phyloP scores from a whole-genome alignment of 768 basidiomycete genomes.

The Lactarius sp. region DNA sequence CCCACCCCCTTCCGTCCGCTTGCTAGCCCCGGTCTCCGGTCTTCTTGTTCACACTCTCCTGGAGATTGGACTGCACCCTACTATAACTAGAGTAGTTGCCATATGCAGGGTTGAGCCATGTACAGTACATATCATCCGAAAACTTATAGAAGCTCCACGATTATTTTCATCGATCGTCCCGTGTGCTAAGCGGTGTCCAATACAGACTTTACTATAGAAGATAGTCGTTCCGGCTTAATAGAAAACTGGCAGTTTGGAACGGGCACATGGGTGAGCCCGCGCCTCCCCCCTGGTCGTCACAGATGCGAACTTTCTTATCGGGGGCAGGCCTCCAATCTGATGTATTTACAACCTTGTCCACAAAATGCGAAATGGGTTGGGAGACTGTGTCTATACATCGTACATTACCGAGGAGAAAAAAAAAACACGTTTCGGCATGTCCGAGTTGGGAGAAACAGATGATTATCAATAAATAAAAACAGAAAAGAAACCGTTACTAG shows the following conservation, averaged over 20 bases:
- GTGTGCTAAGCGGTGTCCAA: not conserved
- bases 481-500: slow-evolving; percentile 9
- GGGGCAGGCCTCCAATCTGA: not conserved
- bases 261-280: not conserved
- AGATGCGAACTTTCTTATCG: not conserved
- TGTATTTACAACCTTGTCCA: not conserved
- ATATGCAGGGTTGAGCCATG: not conserved
- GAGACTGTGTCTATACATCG: slow-evolving; percentile 13
- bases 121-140: not conserved
- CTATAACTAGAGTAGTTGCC: not conserved
- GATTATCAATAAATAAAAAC: not conserved
- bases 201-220: not conserved
- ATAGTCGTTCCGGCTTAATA: not conserved
- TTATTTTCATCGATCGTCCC: not conserved
- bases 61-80: not conserved
- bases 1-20: not conserved
- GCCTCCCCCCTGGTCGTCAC: not conserved
- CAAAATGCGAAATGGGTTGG: not conserved
- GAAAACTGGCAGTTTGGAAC: not conserved
- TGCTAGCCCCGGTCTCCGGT: not conserved
- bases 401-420: slow-evolving; percentile 4
- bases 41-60: not conserved
- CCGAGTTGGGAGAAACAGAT: not conserved
- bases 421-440: not conserved
- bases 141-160: not conserved